These are phyloP conservation scores for Magnusiomyces fungicola DNA, from an alignment of 1,139 yeast genomes.

Conservation along the genomic window DNA sequence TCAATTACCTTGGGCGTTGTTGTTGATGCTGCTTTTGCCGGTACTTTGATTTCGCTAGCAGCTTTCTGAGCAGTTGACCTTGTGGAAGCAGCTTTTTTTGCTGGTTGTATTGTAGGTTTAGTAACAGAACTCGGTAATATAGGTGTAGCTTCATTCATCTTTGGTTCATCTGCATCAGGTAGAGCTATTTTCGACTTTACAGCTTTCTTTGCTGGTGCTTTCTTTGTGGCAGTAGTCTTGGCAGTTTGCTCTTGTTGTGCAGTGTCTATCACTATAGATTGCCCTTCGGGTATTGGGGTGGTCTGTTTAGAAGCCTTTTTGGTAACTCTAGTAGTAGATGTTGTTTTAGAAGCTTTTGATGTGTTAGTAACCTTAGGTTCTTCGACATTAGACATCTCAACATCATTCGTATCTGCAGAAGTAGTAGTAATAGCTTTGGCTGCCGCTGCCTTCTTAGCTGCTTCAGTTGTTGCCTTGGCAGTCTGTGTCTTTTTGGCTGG, in stretches of 20 bases:
- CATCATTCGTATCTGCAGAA: neutral
- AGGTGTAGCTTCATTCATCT: too few species aligned
- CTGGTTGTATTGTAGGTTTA: too few species aligned
- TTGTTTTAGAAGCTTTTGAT: neutral
- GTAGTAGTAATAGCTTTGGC: neutral
- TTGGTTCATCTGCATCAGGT: too few species aligned
- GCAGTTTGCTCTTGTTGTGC: neutral
- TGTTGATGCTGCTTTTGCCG: too few species aligned
- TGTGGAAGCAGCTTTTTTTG: too few species aligned
- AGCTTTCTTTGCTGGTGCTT: conserved; percentile 5
- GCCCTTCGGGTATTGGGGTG: neutral
- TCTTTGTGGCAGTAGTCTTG: conserved; percentile 4
- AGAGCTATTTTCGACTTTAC: neutral
- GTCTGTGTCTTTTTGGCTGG: neutral
- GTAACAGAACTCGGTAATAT: too few species aligned
- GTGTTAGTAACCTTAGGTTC: neutral
- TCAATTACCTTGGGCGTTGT: too few species aligned
- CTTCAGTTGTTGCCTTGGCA: neutral
- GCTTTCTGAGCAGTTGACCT: too few species aligned
- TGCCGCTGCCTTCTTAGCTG: neutral
- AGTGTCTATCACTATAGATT: neutral
- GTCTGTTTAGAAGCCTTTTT: neutral
- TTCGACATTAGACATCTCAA: neutral
- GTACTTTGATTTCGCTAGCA: too few species aligned
- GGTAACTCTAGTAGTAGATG: neutral